Conservation (phyloP, 192 early-diverging fungal species). For the Funneliformis geosporum region DNA sequence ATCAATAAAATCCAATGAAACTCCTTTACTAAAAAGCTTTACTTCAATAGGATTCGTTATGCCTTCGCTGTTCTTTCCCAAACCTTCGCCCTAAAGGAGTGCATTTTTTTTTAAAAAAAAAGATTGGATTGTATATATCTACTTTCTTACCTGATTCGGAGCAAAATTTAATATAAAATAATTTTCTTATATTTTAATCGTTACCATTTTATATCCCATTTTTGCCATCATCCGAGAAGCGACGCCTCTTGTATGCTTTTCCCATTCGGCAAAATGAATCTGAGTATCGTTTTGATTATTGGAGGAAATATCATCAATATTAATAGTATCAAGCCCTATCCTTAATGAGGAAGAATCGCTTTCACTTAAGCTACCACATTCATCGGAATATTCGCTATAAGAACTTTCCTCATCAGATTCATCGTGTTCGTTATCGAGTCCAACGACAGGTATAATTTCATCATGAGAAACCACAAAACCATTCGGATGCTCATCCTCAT, state of each 20-base stretch:
- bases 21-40: neutral
- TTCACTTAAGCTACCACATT: neutral
- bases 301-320: neutral
- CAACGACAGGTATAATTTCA: conserved; percentile 16
- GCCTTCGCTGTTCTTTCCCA: conserved; percentile 15
- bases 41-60: conserved; percentile 27
- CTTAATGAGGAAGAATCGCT: neutral
- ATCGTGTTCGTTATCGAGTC: neutral
- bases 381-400: neutral
- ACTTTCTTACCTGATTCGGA: neutral
- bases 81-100: conserved; percentile 19
- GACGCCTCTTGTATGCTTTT: conserved; percentile 27
- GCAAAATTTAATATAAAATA: neutral
- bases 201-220: conserved; percentile 31
- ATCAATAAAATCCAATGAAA: conserved; percentile 18
- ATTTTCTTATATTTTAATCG: neutral
- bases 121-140: neutral
- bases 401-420: neutral
- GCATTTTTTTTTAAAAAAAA: neutral
- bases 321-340: neutral
- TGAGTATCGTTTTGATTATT: neutral
- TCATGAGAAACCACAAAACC: conserved; percentile 7
- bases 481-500: conserved; percentile 12
- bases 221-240: conserved; percentile 5
- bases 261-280: conserved; percentile 15